Conservation (phyloP, 805 yeast genomes). For the Yueomyces sinensis region DNA sequence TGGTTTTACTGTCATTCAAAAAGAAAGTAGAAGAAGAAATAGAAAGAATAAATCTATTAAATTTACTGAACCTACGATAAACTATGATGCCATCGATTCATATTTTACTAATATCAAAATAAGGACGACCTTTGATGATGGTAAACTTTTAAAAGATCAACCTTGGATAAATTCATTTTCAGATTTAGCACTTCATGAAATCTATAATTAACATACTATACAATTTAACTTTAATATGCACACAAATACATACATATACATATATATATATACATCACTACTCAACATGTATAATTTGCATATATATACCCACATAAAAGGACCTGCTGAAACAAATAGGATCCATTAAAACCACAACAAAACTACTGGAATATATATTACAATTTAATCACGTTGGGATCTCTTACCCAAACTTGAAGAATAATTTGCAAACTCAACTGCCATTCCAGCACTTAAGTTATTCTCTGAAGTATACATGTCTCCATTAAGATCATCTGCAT, state of each 20-base stretch:
- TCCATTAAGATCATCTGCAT: conserved; percentile 15
- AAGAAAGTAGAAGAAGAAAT: conserved; percentile 10
- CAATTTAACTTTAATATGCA: too few species aligned
- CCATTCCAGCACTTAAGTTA: background rate
- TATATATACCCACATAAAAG: too few species aligned
- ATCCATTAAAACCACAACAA: too few species aligned
- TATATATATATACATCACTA: too few species aligned
- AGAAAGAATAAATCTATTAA: conserved; percentile 5
- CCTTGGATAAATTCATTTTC: conserved; percentile 41
- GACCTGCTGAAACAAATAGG: too few species aligned
- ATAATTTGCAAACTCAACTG: too few species aligned
- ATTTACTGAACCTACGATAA: conserved; percentile 8
- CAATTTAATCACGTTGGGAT: too few species aligned
- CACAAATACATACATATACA: too few species aligned
- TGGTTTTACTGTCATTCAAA: conserved; percentile 14
- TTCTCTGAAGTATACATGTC: conserved; percentile 4
- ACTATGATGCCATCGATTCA: conserved; percentile 11
- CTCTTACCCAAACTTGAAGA: background rate
- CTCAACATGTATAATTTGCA: too few species aligned
- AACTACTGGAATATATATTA: too few species aligned
- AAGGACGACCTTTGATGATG: conserved; percentile 14
- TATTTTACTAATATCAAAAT: conserved; percentile 11
- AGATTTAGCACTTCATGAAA: conserved; percentile 34
- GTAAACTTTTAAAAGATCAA: conserved; percentile 9
- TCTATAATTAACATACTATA: too few species aligned